A percentile compares a stretch with the other conserved stretches of the same genome.
These are phyloP conservation scores for Ceratobasidium sp. DNA, from an alignment of 1,284 basidiomycete species.

Conservation along the genomic window DNA sequence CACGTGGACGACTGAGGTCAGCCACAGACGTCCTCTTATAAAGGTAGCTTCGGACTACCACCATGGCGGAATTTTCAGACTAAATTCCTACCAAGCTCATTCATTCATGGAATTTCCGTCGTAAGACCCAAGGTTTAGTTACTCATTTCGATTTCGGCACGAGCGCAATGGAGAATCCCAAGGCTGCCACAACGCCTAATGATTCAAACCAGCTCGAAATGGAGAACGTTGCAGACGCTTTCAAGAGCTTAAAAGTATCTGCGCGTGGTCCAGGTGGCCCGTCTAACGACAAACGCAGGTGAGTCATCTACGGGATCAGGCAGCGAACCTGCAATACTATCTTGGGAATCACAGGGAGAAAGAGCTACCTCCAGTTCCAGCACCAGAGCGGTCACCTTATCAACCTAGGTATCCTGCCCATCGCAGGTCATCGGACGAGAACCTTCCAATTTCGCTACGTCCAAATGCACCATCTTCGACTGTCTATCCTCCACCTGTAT, in stretches of 20 bases:
- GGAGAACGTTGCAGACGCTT: constrained; percentile 18
- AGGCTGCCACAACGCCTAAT: too few relatives aligned
- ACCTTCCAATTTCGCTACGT: not conserved
- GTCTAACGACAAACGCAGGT: not conserved
- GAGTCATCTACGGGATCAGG: not conserved
- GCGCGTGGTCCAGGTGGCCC: not conserved
- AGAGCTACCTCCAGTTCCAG: not conserved
- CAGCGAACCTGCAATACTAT: not conserved
- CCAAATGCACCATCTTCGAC: constrained; percentile 14
- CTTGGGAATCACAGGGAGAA: constrained; percentile 6
- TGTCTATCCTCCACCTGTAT: constrained; percentile 12
- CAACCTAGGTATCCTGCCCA: constrained; percentile 20
- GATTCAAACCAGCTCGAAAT: not conserved
- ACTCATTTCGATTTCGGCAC: too few relatives aligned
- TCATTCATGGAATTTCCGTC: too few relatives aligned
- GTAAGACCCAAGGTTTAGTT: too few relatives aligned
- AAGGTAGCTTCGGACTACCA: too few relatives aligned
- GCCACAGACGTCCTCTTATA: too few relatives aligned
- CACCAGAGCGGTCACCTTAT: constrained; percentile 1
- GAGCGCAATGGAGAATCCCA: too few relatives aligned
- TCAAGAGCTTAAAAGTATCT: constrained; percentile 23
- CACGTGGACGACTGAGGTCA: too few relatives aligned
- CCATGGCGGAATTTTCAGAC: too few relatives aligned
- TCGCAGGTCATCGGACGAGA: not conserved
- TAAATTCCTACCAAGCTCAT: too few relatives aligned